Evolutionary conservation across 257 asterid species (phyloP).

Genomic region (Solanum habrochaites): DNA sequence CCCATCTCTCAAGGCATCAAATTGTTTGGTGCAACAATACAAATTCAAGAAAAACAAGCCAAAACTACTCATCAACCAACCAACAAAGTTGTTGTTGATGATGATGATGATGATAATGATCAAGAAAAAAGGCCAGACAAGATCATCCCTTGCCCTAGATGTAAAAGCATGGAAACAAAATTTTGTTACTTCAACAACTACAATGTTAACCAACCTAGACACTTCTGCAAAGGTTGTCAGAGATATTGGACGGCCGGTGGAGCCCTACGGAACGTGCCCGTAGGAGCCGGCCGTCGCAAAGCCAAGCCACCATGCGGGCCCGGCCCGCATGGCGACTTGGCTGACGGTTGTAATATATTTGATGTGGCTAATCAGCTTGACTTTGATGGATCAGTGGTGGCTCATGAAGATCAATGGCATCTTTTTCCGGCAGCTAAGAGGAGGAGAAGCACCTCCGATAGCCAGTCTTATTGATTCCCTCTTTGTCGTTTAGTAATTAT

Average conservation of each 20-base stretch:
- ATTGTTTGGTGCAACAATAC: conserved; percentile 62
- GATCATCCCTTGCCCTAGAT: conserved; percentile 73
- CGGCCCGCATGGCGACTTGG: conserved; percentile 2
- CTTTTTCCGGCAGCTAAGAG: conserved; percentile 26
- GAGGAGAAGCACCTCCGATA: conserved; percentile 47
- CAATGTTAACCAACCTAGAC: conserved; percentile 84
- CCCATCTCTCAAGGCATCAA: conserved; percentile 48
- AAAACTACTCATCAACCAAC: not conserved
- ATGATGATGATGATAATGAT: not conserved
- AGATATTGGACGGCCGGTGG: conserved; percentile 95
- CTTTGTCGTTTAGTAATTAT: conserved; percentile 24
- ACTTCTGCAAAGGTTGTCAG: conserved; percentile 78
- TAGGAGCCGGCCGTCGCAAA: conserved; percentile 85
- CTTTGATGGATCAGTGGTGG: conserved; percentile 24
- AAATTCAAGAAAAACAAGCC: conserved; percentile 12
- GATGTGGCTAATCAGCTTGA: conserved; percentile 38
- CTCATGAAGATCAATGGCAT: conserved; percentile 32
- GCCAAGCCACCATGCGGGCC: conserved; percentile 40
- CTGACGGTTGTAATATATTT: conserved; percentile 31
- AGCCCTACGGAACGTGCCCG: conserved; percentile 68
- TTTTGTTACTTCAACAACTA: conserved; percentile 82
- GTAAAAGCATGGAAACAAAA: conserved; percentile 81
- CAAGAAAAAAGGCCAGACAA: conserved; percentile 57
- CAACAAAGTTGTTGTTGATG: conserved; percentile 3
- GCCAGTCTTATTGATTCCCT: conserved; percentile 40